Evolutionary conservation across 257 asterid species (phyloP).

Genomic region (Eucommia ulmoides): DNA sequence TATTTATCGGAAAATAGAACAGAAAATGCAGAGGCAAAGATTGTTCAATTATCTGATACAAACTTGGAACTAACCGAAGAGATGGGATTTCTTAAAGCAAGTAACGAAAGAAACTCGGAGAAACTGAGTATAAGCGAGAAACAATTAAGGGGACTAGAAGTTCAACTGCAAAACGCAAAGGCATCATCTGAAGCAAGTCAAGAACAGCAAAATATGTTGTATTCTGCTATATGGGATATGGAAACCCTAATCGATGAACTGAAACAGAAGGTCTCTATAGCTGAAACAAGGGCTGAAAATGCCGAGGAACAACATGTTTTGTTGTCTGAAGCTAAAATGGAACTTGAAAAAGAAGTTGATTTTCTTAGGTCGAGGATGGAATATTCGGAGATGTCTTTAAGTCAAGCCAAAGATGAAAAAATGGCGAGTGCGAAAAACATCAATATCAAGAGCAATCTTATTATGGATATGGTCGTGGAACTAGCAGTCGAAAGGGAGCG

Average conservation of each 20-base stretch:
- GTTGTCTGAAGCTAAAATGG: conserved; percentile 51
- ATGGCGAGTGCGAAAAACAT: conserved; percentile 49
- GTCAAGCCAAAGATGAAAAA: conserved; percentile 40
- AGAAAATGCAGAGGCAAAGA: conserved; percentile 25
- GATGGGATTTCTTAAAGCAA: conserved; percentile 55
- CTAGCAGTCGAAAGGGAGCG: conserved; percentile 76
- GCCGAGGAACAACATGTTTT: conserved; percentile 45
- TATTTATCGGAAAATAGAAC: conserved; percentile 20
- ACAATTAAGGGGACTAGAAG: conserved; percentile 51
- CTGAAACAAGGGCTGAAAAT: conserved; percentile 50
- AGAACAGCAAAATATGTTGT: conserved; percentile 81
- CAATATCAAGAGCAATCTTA: conserved; percentile 32
- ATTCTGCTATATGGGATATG: conserved; percentile 95
- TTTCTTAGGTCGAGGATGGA: conserved; percentile 34
- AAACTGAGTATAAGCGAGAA: conserved; percentile 55
- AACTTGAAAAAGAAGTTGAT: conserved; percentile 46
- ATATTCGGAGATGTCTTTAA: conserved; percentile 35
- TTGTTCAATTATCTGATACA: conserved; percentile 48
- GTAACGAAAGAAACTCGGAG: conserved; percentile 39
- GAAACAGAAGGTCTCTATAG: conserved; percentile 55
- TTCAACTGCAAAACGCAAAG: conserved; percentile 55
- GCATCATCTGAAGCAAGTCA: conserved; percentile 77
- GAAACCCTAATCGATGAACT: conserved; percentile 84
- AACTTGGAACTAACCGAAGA: conserved; percentile 74
- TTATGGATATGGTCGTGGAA: conserved; percentile 65